Conservation (phyloP, 139 green algal species). For the Chara braunii region DNA sequence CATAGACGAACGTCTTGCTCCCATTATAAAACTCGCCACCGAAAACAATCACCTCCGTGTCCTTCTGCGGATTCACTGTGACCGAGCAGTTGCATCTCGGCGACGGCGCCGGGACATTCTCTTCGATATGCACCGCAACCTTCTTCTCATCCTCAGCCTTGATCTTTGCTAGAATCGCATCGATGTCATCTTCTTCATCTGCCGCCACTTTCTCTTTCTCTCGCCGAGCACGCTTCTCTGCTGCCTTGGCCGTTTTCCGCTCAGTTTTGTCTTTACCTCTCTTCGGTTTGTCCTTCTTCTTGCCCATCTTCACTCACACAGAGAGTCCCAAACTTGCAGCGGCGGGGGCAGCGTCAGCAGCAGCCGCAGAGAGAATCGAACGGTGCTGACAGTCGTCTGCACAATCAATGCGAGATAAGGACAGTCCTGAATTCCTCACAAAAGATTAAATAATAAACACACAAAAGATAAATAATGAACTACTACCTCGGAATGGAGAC, state of each 20-base stretch:
- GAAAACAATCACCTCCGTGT: slow-evolving; percentile 73
- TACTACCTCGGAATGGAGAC: no score
- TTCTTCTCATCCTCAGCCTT: slow-evolving; percentile 54
- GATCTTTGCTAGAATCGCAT: slow-evolving; percentile 72
- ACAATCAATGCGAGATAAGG: no score
- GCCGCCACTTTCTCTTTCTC: slow-evolving; percentile 6
- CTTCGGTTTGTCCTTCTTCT: slow-evolving; percentile 40
- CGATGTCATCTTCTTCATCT: slow-evolving; percentile 78
- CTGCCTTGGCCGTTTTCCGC: slow-evolving; percentile 59
- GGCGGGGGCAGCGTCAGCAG: no score
- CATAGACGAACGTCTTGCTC: slow-evolving; percentile 71
- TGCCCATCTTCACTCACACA: slow-evolving; percentile 65
- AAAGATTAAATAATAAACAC: no score
- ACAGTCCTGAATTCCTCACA: no score
- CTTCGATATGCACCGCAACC: slow-evolving; percentile 47
- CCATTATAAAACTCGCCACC: slow-evolving; percentile 83
- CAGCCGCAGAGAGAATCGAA: no score
- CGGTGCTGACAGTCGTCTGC: no score
- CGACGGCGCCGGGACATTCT: slow-evolving; percentile 58
- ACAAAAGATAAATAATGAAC: no score
- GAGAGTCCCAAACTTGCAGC: no score
- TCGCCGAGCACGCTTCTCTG: slow-evolving; percentile 29
- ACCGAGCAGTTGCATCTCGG: slow-evolving; percentile 69
- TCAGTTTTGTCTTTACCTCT: slow-evolving; percentile 72
- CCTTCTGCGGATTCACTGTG: slow-evolving; percentile 7